Evolutionary conservation across 2,329 filamentous ascomycete species (phyloP).

Genomic region (Cordyceps fumosorosea): DNA sequence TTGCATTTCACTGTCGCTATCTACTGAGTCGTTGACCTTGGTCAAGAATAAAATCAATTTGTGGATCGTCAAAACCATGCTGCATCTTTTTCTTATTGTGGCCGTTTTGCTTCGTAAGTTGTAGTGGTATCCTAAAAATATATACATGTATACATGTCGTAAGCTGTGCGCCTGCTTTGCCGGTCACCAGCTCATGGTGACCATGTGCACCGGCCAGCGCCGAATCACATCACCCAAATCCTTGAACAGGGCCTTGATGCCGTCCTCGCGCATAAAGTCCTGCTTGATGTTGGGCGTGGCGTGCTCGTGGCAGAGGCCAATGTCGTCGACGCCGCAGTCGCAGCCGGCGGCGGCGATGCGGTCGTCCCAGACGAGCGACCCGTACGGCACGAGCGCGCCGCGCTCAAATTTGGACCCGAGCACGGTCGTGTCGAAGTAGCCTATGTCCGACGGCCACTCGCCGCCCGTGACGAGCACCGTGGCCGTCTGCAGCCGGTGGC

Average conservation of each 20-base stretch:
- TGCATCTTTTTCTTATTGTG: neutral
- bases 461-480: slow-evolving; percentile 6
- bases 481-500: neutral
- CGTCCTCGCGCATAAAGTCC: slow-evolving; percentile 3
- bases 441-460: slow-evolving; percentile 4
- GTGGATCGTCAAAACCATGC: neutral
- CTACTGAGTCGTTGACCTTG: neutral
- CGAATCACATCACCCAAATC: neutral
- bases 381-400: neutral
- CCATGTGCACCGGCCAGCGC: slow-evolving; percentile 4
- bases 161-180: too few species aligned
- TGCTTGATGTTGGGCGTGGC: neutral
- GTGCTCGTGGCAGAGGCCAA: neutral
- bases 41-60: neutral
- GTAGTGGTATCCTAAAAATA: neutral
- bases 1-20: slow-evolving; percentile 8
- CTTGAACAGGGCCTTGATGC: slow-evolving; percentile 7
- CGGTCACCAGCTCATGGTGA: neutral
- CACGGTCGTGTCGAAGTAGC: slow-evolving; percentile 8
- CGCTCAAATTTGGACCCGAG: slow-evolving; percentile 7
- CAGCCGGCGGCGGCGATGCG: neutral
- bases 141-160: neutral
- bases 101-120: neutral
- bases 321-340: neutral
- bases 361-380: slow-evolving; percentile 5